Evolutionary conservation across 129 eudicot species (phyloP).

Genomic region (Flaveria brownii): DNA sequence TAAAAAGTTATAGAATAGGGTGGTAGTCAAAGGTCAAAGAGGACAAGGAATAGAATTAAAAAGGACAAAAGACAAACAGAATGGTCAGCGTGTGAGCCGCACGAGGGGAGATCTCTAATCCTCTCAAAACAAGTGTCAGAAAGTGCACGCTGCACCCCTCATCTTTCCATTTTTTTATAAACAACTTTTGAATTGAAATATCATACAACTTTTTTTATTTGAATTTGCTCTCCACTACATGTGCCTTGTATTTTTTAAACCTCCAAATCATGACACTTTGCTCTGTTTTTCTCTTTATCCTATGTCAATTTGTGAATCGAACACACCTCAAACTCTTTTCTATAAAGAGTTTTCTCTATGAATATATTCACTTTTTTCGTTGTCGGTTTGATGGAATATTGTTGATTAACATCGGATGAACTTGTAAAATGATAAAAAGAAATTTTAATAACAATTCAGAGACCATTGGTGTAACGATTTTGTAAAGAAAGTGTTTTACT

Average conservation of each 20-base stretch:
- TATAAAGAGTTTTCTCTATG: not conserved
- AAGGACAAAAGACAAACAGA: conserved; percentile 52
- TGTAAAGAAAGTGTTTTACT: no score
- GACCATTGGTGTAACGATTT: no score
- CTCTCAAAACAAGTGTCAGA: conserved; percentile 35
- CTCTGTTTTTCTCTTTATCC: conserved; percentile 37
- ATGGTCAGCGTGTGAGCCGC: conserved; percentile 79
- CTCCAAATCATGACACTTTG: conserved; percentile 22
- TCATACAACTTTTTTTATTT: conserved; percentile 14
- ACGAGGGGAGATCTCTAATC: conserved; percentile 67
- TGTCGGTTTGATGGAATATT: conserved; percentile 3
- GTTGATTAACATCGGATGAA: not conserved
- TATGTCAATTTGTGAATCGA: conserved; percentile 32
- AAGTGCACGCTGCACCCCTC: conserved; percentile 39
- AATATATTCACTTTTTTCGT: conserved; percentile 1
- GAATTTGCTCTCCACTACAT: conserved; percentile 31
- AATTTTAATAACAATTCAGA: no score
- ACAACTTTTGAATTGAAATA: conserved; percentile 18
- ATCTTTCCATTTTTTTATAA: conserved; percentile 27
- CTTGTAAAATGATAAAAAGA: not conserved
- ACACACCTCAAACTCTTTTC: not conserved
- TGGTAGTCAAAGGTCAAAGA: conserved; percentile 35
- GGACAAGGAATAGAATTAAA: conserved; percentile 44
- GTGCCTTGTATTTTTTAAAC: conserved; percentile 22
- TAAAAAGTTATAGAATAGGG: not conserved